A percentile compares a stretch with the other conserved stretches of the same genome.
Evolutionary conservation across 108 stramenopile species (phyloP).

Genomic region (Licmophora abbreviata): DNA sequence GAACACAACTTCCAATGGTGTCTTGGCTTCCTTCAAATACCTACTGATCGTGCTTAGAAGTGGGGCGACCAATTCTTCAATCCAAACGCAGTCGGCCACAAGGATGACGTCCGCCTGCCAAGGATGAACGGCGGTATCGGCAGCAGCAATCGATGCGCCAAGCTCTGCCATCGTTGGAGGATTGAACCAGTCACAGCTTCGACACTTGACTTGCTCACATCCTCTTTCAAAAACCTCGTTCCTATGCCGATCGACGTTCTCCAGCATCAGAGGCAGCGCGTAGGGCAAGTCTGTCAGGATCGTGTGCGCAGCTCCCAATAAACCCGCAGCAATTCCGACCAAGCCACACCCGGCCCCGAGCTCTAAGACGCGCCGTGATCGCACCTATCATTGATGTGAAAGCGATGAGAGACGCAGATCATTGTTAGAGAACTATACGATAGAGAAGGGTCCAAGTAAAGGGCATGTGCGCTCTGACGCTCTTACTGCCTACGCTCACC

Average conservation of each 20-base stretch:
- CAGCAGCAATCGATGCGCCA: neutral
- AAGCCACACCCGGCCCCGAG: conserved; percentile 64
- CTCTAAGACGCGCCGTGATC: conserved; percentile 39
- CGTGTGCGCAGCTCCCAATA: conserved; percentile 35
- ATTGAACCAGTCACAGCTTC: conserved; percentile 44
- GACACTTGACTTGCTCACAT: conserved; percentile 22
- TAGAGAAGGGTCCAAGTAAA: too few relatives aligned
- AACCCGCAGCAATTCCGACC: conserved; percentile 41
- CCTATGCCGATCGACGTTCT: conserved; percentile 30
- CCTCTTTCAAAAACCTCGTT: neutral
- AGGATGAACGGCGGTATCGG: neutral
- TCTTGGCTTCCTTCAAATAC: conserved; percentile 13
- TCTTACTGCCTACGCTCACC: conserved; percentile 1
- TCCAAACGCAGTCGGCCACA: conserved; percentile 70
- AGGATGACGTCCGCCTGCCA: conserved; percentile 36
- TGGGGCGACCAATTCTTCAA: conserved; percentile 44
- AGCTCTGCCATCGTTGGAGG: conserved; percentile 18
- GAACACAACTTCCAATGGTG: conserved; percentile 22
- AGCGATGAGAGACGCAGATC: neutral
- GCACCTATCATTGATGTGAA: conserved; percentile 17
- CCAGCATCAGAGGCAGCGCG: conserved; percentile 35
- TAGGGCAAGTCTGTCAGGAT: conserved; percentile 65
- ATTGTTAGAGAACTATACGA: too few relatives aligned
- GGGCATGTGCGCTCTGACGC: too few relatives aligned
- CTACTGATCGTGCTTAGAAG: conserved; percentile 32